A percentile compares a stretch with the other conserved stretches of the same genome.
Evolutionary conservation across 192 early-diverging fungal genomes (phyloP).

Genomic region (Glomus cerebriforme): DNA sequence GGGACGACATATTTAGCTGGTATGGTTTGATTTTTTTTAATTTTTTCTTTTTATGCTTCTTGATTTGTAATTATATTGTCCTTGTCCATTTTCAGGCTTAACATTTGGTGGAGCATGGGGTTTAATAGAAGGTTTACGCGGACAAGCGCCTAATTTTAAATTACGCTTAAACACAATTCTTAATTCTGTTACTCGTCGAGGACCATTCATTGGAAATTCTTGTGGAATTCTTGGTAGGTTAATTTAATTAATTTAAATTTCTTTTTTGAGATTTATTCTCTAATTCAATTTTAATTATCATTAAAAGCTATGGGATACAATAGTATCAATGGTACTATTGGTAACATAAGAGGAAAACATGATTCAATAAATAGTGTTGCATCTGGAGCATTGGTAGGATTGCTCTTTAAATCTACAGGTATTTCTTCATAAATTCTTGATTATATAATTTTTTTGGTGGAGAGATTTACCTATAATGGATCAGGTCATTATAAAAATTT

Average conservation of each 20-base stretch:
- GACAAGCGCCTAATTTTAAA: constrained; percentile 65
- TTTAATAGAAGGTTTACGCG: constrained; percentile 72
- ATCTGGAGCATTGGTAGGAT: constrained; percentile 74
- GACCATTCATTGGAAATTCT: constrained; percentile 84
- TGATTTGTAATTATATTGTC: neutral
- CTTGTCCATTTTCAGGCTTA: constrained; percentile 41
- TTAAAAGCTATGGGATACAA: constrained; percentile 77
- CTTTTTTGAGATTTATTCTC: neutral
- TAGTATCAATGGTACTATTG: constrained; percentile 68
- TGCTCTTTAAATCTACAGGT: constrained; percentile 75
- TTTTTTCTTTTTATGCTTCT: neutral
- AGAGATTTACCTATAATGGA: too few relatives aligned
- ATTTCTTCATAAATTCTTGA: constrained; percentile 21
- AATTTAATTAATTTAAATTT: neutral
- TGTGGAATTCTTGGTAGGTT: constrained; percentile 65
- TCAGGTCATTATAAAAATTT: too few relatives aligned
- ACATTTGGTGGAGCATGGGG: constrained; percentile 74
- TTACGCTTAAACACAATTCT: constrained; percentile 79
- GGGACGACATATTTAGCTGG: constrained; percentile 78
- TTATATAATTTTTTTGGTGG: too few relatives aligned
- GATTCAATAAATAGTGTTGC: constrained; percentile 69
- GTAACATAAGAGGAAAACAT: constrained; percentile 59
- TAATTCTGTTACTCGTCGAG: constrained; percentile 81
- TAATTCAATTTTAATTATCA: neutral
- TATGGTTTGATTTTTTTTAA: neutral